phyloP scores from a whole-genome alignment of 2,329 filamentous ascomycete species.

The Phaeosphaeria sp. region DNA sequence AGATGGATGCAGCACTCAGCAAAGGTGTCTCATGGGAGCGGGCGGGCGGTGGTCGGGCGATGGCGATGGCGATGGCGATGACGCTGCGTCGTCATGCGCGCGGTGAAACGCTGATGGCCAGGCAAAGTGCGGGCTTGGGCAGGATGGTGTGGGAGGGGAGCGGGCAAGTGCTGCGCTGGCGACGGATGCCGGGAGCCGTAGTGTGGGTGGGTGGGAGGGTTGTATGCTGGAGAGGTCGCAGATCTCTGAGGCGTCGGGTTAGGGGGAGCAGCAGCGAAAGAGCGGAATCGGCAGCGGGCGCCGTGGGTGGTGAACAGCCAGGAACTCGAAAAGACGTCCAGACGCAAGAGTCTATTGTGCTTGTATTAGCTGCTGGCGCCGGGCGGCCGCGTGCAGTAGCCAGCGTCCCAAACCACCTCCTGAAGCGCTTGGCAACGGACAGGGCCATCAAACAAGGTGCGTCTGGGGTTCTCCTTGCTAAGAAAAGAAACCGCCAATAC shows the following conservation, averaged over 20 bases:
- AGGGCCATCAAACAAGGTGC: slow-evolving; percentile 23
- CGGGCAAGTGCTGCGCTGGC: slow-evolving; percentile 3
- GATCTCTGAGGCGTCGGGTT: slow-evolving; percentile 8
- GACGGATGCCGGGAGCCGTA: slow-evolving; percentile 19
- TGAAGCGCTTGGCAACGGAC: slow-evolving; percentile 29
- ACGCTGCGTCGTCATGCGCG: slow-evolving; percentile 41
- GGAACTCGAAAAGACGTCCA: slow-evolving; percentile 6
- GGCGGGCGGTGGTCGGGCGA: slow-evolving; percentile 17
- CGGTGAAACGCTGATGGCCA: slow-evolving; percentile 29
- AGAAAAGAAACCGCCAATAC: not conserved
- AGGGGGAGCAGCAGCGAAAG: slow-evolving; percentile 33
- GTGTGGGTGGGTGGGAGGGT: slow-evolving; percentile 15
- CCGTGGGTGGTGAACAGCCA: slow-evolving; percentile 9
- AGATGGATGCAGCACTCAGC: slow-evolving; percentile 16
- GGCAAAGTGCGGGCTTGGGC: slow-evolving; percentile 26
- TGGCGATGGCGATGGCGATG: slow-evolving; percentile 23
- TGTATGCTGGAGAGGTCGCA: slow-evolving; percentile 11
- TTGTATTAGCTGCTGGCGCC: not conserved
- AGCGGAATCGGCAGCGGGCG: slow-evolving; percentile 34
- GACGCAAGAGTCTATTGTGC: not conserved
- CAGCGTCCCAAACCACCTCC: slow-evolving; percentile 25
- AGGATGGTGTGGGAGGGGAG: not conserved
- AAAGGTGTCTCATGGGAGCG: slow-evolving; percentile 31
- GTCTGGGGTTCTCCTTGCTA: slow-evolving; percentile 26
- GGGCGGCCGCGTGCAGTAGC: not conserved